Evolutionary conservation across 352 stramenopile species (phyloP).

Genomic region (Globisporangium cylindrosporum): DNA sequence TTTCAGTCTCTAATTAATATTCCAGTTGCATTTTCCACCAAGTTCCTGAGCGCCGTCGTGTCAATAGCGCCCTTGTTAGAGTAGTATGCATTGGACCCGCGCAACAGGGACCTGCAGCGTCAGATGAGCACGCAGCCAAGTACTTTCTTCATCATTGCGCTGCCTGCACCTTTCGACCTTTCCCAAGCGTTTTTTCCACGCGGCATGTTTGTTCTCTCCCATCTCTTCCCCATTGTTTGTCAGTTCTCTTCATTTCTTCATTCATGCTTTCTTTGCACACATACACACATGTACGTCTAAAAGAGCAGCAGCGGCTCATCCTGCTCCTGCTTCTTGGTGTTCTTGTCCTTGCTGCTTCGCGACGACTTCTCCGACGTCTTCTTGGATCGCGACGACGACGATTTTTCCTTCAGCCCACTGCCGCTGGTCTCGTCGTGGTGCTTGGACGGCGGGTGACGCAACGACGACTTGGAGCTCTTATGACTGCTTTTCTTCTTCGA

Average conservation of each 20-base stretch:
- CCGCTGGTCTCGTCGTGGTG: not conserved
- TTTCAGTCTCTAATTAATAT: conserved; percentile 14
- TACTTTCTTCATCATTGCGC: not conserved
- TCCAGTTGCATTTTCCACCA: conserved; percentile 2
- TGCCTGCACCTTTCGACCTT: not conserved
- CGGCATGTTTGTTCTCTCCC: not conserved
- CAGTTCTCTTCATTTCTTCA: not conserved
- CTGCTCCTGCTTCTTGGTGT: conserved; percentile 33
- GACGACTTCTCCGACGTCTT: conserved; percentile 35
- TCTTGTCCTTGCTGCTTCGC: conserved; percentile 23
- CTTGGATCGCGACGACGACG: conserved; percentile 31
- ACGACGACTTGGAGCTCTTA: conserved; percentile 23
- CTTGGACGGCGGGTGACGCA: not conserved
- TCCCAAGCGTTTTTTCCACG: not conserved
- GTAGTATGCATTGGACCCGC: not conserved
- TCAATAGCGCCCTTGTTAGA: not conserved
- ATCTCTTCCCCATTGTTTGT: not conserved
- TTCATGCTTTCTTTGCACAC: conserved; percentile 1
- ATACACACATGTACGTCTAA: conserved; percentile 38
- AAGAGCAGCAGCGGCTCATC: conserved; percentile 76
- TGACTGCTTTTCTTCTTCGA: conserved; percentile 42
- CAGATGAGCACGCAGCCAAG: not conserved
- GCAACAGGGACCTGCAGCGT: not conserved
- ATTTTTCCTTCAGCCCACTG: not conserved
- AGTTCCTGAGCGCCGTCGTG: not conserved